Percentiles rank a stretch among this genome's conserved stretches.
Evolutionary conservation across 371 early-diverging fungal species (phyloP).

Genomic region (Apophysomyces trapeziformis): DNA sequence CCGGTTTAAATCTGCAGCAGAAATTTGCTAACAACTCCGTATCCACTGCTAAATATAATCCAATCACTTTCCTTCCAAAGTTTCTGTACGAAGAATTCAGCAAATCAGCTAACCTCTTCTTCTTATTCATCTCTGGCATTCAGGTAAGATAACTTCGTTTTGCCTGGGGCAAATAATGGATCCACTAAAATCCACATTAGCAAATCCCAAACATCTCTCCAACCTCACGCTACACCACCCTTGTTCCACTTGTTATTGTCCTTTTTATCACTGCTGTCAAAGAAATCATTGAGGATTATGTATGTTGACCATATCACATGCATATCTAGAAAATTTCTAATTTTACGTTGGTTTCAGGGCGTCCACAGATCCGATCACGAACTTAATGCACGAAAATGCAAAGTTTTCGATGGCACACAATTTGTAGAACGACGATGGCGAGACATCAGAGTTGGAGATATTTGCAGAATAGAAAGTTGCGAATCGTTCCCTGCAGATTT

Average conservation of each 20-base stretch:
- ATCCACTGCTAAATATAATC: constrained; percentile 91
- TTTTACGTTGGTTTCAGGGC: constrained; percentile 30
- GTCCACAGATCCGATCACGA: constrained; percentile 77
- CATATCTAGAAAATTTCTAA: background rate
- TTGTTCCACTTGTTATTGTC: constrained; percentile 91
- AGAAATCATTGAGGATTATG: constrained; percentile 95
- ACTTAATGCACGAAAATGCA: constrained; percentile 72
- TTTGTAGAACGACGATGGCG: constrained; percentile 77
- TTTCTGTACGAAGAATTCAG: constrained; percentile 94
- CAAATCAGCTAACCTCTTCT: constrained; percentile 95
- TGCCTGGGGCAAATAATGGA: background rate
- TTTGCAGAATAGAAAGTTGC: constrained; percentile 83
- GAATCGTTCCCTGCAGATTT: constrained; percentile 95
- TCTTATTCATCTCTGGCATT: constrained; percentile 85
- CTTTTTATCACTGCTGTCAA: constrained; percentile 94
- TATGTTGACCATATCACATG: constrained; percentile 32
- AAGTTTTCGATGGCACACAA: constrained; percentile 64
- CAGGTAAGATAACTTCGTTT: constrained; percentile 57
- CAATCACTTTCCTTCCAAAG: constrained; percentile 87
- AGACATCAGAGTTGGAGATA: constrained; percentile 89
- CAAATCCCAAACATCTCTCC: constrained; percentile 87
- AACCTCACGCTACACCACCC: constrained; percentile 86
- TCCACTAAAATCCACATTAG: constrained; percentile 32
- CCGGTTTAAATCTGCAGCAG: constrained; percentile 67
- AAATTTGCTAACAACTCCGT: constrained; percentile 83